phyloP scores from a whole-genome alignment of 179 eudicot genomes.

The Gypsophila paniculata region DNA sequence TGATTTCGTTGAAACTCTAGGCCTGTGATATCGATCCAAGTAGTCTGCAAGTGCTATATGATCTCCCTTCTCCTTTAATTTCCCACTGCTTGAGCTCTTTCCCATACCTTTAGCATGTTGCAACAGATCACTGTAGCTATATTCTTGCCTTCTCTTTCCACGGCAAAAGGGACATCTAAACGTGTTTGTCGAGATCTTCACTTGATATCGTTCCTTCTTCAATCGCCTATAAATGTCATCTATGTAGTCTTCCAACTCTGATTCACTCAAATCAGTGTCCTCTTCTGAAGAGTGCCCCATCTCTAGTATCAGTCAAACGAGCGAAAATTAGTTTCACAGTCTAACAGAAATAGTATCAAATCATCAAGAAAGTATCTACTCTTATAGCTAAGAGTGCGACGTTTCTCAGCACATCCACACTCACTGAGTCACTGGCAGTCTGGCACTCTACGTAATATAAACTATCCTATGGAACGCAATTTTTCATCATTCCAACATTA shows the following conservation, averaged over 20 bases:
- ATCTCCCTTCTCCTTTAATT: constrained; percentile 32
- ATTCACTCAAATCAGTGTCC: constrained; percentile 30
- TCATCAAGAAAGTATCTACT: background rate
- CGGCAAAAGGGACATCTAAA: constrained; percentile 37
- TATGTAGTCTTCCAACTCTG: constrained; percentile 29
- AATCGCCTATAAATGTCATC: constrained; percentile 26
- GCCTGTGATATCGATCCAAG: constrained; percentile 31
- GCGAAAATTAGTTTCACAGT: background rate
- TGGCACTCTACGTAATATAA: no score
- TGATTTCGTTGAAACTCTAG: constrained; percentile 14
- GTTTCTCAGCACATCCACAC: no score
- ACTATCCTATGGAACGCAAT: no score
- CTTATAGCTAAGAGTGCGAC: no score
- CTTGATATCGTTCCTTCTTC: constrained; percentile 22
- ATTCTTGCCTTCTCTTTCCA: constrained; percentile 24
- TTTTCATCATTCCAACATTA: no score
- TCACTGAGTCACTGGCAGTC: no score
- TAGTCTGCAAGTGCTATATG: constrained; percentile 33
- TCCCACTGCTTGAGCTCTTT: constrained; percentile 32
- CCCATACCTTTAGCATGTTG: constrained; percentile 38
- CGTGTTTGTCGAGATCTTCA: constrained; percentile 13
- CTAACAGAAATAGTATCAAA: background rate
- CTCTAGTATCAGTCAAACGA: background rate
- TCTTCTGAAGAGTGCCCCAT: constrained; percentile 23
- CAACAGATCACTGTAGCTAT: constrained; percentile 27